Evolutionary conservation across 805 yeast genomes (phyloP), one percentile per base, ranked within the genome.

Genomic region (Wickerhamiella occidentalis): DNA sequence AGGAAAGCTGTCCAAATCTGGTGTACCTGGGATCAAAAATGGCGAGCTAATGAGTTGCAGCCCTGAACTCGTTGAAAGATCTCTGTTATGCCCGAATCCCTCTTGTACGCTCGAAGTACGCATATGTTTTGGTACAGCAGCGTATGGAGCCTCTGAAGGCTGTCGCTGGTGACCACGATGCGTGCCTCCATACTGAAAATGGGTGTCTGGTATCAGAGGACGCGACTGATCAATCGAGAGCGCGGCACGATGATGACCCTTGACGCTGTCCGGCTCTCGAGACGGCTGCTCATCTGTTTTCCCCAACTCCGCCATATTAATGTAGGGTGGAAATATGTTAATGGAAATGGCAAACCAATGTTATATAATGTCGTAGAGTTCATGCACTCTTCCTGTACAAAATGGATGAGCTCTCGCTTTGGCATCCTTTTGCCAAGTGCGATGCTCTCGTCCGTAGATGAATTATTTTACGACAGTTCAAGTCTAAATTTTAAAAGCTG

Each of bases 311-410:
- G n/a, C 17, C 42, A 38, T 38, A 21, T 13, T 12, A 22, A 6
- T 9, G 15, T 6, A 12, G 25, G 42, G 17, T 9, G 12, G 26
- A 21, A 19, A 36, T 18, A 36, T 25, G 28, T 25, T 25, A 25
- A 25, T 25, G 28, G 12, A 36, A 38, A 21, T 19, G 42, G 42
- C 26, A 38, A 19, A 19, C 21, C 11, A 21, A 38, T 38, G 42
- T 38, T 38, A 38, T 38, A 38, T 38, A 38, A 38, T 38, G 42
- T 21, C 26, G n/a, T 38, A 38, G 26, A 38, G 42, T 38, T 38
- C 26, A 38, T 38, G 42, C 42, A 38, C 42, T 38, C 21, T 19
- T 21, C 26, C 15, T 13, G 40, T 19, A 11, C 26, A n/a, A 29
- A 29, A 29, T 6, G 5, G n/a, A 9, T 29, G n/a, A 11, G n/a